Conservation (phyloP, 352 stramenopile species). For the Plasmopara halstedii region DNA sequence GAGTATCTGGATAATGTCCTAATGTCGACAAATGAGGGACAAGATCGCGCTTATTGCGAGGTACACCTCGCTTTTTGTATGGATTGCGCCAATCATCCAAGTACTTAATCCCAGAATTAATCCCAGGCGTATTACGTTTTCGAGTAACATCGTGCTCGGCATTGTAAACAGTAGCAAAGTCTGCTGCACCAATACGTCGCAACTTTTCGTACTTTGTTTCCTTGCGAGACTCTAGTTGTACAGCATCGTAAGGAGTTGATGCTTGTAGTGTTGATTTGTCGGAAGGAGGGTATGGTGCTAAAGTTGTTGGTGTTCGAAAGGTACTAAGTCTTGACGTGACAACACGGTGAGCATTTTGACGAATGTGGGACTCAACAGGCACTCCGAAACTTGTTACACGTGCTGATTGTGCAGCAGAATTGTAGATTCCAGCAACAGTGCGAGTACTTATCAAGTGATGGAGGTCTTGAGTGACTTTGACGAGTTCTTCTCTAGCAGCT, state of each 20-base stretch:
- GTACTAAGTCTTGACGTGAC: constrained; percentile 26
- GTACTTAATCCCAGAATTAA: constrained; percentile 53
- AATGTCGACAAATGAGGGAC: constrained; percentile 40
- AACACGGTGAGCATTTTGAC: constrained; percentile 36
- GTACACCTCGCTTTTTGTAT: constrained; percentile 58
- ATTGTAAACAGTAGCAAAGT: constrained; percentile 49
- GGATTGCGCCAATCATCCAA: constrained; percentile 58
- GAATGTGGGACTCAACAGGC: constrained; percentile 55
- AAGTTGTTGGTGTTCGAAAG: constrained; percentile 26
- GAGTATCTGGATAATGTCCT: constrained; percentile 30
- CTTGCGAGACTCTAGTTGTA: constrained; percentile 35
- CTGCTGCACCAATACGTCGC: constrained; percentile 25
- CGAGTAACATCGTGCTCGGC: constrained; percentile 27
- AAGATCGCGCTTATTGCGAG: constrained; percentile 38
- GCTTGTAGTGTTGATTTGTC: constrained; percentile 51
- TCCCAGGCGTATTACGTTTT: constrained; percentile 34
- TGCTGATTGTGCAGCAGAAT: constrained; percentile 28
- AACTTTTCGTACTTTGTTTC: constrained; percentile 65
- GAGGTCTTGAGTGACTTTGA: constrained; percentile 47
- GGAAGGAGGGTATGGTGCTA: constrained; percentile 44
- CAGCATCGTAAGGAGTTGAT: constrained; percentile 28
- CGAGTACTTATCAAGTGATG: constrained; percentile 59
- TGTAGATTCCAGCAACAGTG: constrained; percentile 50
- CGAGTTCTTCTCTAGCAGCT: constrained; percentile 34
- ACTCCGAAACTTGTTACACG: constrained; percentile 45